Evolutionary conservation across 2,329 filamentous ascomycete species (phyloP).

Genomic region (Sporothrix protearum): DNA sequence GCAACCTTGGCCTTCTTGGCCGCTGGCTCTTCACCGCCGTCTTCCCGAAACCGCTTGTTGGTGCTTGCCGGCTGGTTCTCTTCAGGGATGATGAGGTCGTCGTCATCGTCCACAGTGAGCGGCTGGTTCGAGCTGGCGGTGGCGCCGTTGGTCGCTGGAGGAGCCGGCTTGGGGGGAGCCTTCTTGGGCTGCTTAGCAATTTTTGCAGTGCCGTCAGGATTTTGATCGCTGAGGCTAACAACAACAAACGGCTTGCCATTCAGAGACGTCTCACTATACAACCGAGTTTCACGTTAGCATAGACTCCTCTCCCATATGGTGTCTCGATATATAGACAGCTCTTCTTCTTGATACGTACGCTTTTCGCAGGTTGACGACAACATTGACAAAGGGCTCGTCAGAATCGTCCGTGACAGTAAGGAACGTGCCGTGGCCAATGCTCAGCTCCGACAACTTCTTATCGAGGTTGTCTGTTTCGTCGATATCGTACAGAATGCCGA

Average conservation of each 20-base stretch:
- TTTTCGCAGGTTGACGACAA: constrained; percentile 64
- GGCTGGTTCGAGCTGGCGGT: constrained; percentile 34
- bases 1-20: constrained; percentile 50
- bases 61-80: background rate
- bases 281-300: background rate
- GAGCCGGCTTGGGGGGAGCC: constrained; percentile 46
- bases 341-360: constrained; percentile 44
- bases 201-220: constrained; percentile 34
- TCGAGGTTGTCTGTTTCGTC: constrained; percentile 82
- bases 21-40: constrained; percentile 37
- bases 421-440: constrained; percentile 69
- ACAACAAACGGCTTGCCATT: constrained; percentile 56
- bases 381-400: constrained; percentile 69
- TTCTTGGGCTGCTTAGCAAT: constrained; percentile 31
- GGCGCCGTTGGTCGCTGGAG: constrained; percentile 40
- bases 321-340: background rate
- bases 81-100: constrained; percentile 35
- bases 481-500: constrained; percentile 79
- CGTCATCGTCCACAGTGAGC: constrained; percentile 34
- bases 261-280: constrained; percentile 37
- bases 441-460: constrained; percentile 75
- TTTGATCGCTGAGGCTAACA: constrained; percentile 30
- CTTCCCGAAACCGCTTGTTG: constrained; percentile 49
- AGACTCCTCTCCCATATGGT: background rate
- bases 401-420: constrained; percentile 83